Conservation (phyloP, 306 rosid genomes). For the Carpinus viminea region DNA sequence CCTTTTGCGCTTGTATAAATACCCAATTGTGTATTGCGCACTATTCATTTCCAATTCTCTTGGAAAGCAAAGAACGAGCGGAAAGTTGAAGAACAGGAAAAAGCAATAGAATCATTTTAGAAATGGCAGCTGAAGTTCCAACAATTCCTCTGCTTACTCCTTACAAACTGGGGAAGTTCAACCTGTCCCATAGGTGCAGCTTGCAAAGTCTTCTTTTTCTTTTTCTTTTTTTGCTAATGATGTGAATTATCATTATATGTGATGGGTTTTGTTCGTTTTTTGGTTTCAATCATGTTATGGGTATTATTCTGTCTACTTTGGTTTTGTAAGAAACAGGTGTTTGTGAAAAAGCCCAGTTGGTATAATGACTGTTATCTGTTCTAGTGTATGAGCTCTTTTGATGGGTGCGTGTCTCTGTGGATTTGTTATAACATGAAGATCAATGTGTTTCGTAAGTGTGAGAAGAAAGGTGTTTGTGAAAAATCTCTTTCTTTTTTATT, state of each 20-base stretch:
- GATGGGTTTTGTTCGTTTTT: neutral
- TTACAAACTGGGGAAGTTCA: neutral
- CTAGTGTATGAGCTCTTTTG: no score
- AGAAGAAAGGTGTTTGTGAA: no score
- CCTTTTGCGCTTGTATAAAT: neutral
- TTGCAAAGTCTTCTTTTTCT: neutral
- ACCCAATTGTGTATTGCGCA: neutral
- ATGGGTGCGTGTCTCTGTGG: no score
- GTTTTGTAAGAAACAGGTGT: no score
- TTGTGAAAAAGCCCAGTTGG: neutral
- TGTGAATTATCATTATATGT: neutral
- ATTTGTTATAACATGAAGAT: no score
- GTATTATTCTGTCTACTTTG: neutral
- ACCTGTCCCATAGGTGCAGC: slow-evolving; percentile 1
- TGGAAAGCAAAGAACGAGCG: neutral
- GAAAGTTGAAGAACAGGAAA: neutral
- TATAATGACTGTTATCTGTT: neutral
- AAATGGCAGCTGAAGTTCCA: slow-evolving; percentile 1
- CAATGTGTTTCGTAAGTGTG: no score
- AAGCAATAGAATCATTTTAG: neutral
- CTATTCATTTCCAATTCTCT: neutral
- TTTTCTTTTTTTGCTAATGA: neutral
- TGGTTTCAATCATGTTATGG: neutral
- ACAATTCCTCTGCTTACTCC: slow-evolving; percentile 1
- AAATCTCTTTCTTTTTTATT: no score